Base-by-base conservation (phyloP, 1,139 yeast genomes). In the Ogataea hybrid region DNA sequence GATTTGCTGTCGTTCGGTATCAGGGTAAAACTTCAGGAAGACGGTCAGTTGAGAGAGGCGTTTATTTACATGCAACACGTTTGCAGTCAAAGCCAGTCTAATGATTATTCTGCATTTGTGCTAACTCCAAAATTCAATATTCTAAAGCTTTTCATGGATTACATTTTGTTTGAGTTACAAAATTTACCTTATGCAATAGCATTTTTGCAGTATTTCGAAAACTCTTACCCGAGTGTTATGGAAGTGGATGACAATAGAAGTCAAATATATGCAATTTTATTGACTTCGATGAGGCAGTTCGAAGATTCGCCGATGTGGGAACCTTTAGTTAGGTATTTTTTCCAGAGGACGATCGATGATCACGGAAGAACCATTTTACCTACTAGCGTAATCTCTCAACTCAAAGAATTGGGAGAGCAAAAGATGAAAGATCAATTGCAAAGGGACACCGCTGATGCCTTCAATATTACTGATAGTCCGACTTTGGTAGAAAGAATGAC, bases 111-210 rank as follows among this genome's bases (percentile, higher is more conserved):
- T 12, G 10, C 8, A 25, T 11, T 21, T 7, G 18, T 20, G 11
- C 10, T 6, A 31, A n/a, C 23, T 22, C 47, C 45, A 2, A 32
- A 33, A 15, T 35, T 36, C 16, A 28, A 40, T 3, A 25, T 35
- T 1, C 34, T 44, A 11, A 23, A 23, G 34, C 17, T 32, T 11
- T 41, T 46, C 17, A 17, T 47, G 28, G n/a, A 29, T 9, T 36
- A 38, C 31, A 17, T 44, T 2, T 22, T 49, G 16, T 39, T 39
- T 28, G 32, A 40, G 11, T 14, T 37, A 36, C 22, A 28, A 20
- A 49, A 49, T 32, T 33, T 49, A n/a, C 49, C 52, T 2, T 49
- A 44, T 16, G 42, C 49, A 2, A 25, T 49, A 9, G 50, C 52
- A 4, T 30, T 46, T 11, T 20, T 46, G 23, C 42, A 40, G 22